These are phyloP conservation scores for Stenogyne calaminthoides DNA, from an alignment of 305 asterid genomes.

Conservation along the genomic window DNA sequence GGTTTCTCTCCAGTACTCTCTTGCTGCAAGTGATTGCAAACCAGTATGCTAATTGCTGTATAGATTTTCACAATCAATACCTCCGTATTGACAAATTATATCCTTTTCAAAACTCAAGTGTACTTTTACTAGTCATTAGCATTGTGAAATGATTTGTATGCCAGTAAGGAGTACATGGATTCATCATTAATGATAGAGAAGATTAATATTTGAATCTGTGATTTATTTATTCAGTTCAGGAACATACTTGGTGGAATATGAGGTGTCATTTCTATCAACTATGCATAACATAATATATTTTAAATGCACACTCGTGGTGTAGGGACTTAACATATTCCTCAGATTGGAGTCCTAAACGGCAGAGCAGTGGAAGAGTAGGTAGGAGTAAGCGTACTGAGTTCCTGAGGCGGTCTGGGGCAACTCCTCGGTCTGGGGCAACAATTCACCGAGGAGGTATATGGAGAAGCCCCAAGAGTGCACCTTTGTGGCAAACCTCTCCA, in stretches of 20 bases:
- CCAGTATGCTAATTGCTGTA: background rate
- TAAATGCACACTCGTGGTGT: conserved; percentile 26
- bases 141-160: background rate
- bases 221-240: conserved; percentile 13
- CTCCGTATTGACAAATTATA: background rate
- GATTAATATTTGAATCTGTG: background rate
- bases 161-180: background rate
- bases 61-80: conserved; percentile 14
- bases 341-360: conserved; percentile 38
- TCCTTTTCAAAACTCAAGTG: background rate
- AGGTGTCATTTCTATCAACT: background rate
- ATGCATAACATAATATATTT: background rate
- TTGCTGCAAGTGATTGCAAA: conserved; percentile 8
- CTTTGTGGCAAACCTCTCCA: conserved; percentile 52
- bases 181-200: background rate
- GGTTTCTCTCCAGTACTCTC: conserved; percentile 21
- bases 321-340: conserved; percentile 49
- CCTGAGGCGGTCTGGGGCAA: conserved; percentile 52
- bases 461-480: conserved; percentile 47
- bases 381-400: conserved; percentile 64
- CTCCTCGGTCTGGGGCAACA: conserved; percentile 42
- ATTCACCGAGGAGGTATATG: conserved; percentile 42
- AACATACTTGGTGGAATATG: background rate
- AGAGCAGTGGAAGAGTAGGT: conserved; percentile 39
- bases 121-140: background rate